Evolutionary conservation across 2,329 filamentous ascomycete genomes (phyloP), one percentile per base, ranked within the genome.

Genomic region (Ophiosphaerella narmari): DNA sequence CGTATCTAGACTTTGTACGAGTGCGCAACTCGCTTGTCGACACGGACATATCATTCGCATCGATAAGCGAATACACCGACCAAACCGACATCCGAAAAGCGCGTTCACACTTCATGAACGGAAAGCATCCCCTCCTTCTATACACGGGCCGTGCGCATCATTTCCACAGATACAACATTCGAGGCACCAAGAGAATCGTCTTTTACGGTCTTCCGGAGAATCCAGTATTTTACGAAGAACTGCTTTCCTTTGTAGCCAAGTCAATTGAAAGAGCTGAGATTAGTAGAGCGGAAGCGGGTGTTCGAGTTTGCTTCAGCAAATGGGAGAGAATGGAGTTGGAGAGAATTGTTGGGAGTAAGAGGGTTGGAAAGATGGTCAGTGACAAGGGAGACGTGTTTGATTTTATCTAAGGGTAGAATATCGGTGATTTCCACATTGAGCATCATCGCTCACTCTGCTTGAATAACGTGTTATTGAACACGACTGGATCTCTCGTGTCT

Each of bases 81-180:
- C 78, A 87, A 7, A 82, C 86, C 7, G 91, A 96, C 57, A 87
- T 91, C 26, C 87, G 90, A 36, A 86, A 93, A 34, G 91, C 93
- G 7, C 82, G 93, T 21, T 92, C 89, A 11, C 90, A 97, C 70
- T 97, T 99, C 74, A 77, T 91, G 57, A 88, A 80, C 34, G 94
- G 92, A 5, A 82, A 91, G 13, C 89, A 97, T 69, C 85, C 85
- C 16, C 82, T 97, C 14, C 75, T 99, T 34, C 78, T 99, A 13
- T 99, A 97, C 75, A 95, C 92, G 2, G 93, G 96, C 72, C 86
- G 94, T 51, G 90, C 92, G n/a, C 94, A 99, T 74, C 94, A 99
- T 74, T 97, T 97, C 80, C 86, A 91, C 42, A 83, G 94, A n/a
- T 91, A 94, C 68, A 83, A 84, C 59, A 81, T 99, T 46, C 83